These are phyloP conservation scores for Daldinia childiae DNA, from an alignment of 495 filamentous ascomycete genomes.

Conservation along the genomic window DNA sequence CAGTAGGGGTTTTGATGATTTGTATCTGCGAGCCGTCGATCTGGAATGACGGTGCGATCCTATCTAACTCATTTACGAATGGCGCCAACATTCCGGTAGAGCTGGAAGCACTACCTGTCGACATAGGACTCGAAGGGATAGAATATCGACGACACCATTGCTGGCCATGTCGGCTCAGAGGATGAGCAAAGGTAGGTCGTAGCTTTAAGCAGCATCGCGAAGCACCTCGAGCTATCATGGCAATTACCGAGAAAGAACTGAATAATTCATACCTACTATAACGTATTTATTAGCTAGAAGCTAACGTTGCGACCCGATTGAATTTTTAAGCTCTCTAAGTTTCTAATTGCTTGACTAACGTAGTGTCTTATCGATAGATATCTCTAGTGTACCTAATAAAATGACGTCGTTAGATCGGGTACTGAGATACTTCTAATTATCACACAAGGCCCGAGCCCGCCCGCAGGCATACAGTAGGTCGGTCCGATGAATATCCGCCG, in stretches of 20 bases:
- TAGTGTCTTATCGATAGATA: slow-evolving; percentile 20
- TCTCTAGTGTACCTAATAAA: slow-evolving; percentile 1
- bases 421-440: neutral
- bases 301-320: neutral
- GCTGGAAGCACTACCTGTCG: slow-evolving; percentile 41
- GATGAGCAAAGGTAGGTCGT: slow-evolving; percentile 36
- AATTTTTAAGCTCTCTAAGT: slow-evolving; percentile 17
- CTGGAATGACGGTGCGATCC: slow-evolving; percentile 87
- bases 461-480: neutral
- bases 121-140: slow-evolving; percentile 47
- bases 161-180: slow-evolving; percentile 30
- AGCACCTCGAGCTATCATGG: slow-evolving; percentile 43
- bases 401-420: slow-evolving; percentile 11
- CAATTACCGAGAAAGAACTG: neutral
- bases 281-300: neutral
- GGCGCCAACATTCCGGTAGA: slow-evolving; percentile 63
- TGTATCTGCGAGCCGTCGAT: slow-evolving; percentile 81
- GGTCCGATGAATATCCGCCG: slow-evolving; percentile 19
- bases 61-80: slow-evolving; percentile 84
- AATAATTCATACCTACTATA: slow-evolving; percentile 9
- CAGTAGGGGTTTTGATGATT: slow-evolving; percentile 78
- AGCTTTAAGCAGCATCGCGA: slow-evolving; percentile 43
- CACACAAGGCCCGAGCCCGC: too few species aligned
- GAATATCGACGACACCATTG: slow-evolving; percentile 56
- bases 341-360: neutral